These are phyloP conservation scores for Penicillium coffeae DNA, from an alignment of 495 filamentous ascomycete genomes.

Conservation along the genomic window DNA sequence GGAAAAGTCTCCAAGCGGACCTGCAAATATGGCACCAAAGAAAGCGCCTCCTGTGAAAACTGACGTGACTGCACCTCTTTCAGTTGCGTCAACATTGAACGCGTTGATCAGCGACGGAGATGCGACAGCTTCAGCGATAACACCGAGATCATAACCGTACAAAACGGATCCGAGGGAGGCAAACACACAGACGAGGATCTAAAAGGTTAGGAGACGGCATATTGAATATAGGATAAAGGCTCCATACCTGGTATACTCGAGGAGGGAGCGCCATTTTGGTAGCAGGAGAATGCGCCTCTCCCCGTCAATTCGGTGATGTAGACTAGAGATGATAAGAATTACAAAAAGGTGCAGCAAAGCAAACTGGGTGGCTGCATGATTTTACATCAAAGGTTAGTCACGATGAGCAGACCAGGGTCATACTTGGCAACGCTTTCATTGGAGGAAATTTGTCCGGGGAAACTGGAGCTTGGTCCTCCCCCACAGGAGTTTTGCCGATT, in stretches of 20 bases:
- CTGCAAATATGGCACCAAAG: constrained; percentile 14
- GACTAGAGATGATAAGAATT: too few species aligned
- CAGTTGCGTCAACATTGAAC: constrained; percentile 33
- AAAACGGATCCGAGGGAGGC: constrained; percentile 51
- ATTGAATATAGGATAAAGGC: background rate
- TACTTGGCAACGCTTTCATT: background rate
- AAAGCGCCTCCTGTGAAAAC: constrained; percentile 48
- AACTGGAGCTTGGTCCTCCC: background rate
- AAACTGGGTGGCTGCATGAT: too few species aligned
- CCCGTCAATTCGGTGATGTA: too few species aligned
- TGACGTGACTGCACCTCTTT: constrained; percentile 57
- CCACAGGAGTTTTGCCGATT: constrained; percentile 11
- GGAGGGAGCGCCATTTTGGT: constrained; percentile 4
- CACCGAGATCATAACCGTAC: constrained; percentile 45
- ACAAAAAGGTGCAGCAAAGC: too few species aligned
- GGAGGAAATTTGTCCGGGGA: constrained; percentile 9
- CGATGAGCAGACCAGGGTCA: too few species aligned
- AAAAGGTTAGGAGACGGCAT: constrained; percentile 18
- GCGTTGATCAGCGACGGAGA: constrained; percentile 13
- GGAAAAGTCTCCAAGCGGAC: constrained; percentile 7
- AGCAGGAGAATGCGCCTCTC: background rate
- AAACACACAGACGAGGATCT: constrained; percentile 51
- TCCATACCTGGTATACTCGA: constrained; percentile 7
- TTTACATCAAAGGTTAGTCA: too few species aligned
- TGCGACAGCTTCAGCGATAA: constrained; percentile 45